phyloP scores from a whole-genome alignment of 2,329 filamentous ascomycete genomes.

The Sporothrix schenckii region DNA sequence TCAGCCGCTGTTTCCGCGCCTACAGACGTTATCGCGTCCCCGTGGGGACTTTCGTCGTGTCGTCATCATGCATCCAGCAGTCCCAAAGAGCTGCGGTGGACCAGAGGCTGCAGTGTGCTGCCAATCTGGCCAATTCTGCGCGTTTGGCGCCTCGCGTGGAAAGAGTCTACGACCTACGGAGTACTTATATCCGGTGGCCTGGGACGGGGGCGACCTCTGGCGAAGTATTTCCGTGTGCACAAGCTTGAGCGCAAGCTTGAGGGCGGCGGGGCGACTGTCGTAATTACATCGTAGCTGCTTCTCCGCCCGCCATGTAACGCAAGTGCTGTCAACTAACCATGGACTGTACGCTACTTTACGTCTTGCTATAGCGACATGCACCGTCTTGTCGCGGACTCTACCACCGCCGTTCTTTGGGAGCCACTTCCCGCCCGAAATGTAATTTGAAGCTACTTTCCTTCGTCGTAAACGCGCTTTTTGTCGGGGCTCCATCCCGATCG shows the following conservation, averaged over 20 bases:
- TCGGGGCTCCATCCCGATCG: constrained; percentile 24
- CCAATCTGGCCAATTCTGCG: neutral
- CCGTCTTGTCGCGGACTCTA: neutral
- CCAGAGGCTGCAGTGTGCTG: neutral
- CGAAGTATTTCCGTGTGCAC: too few species aligned
- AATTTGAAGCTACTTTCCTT: too few species aligned
- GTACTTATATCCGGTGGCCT: constrained; percentile 4
- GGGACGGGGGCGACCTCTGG: constrained; percentile 3
- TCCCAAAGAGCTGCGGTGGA: neutral
- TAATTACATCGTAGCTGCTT: neutral
- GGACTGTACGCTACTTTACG: constrained; percentile 7
- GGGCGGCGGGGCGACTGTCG: neutral
- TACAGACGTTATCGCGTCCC: neutral
- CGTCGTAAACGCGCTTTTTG: neutral
- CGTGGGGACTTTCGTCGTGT: neutral
- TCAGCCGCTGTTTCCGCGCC: neutral
- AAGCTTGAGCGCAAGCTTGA: too few species aligned
- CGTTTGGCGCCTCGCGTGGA: neutral
- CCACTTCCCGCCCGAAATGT: neutral
- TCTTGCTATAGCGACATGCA: constrained; percentile 16
- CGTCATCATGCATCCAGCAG: neutral
- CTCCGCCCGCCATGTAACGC: too few species aligned
- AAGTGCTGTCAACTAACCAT: neutral
- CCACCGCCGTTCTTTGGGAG: constrained; percentile 5
- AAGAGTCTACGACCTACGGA: neutral